Base-by-base conservation (phyloP, 116 monocot species). In the Trichopus zeylanicus region DNA sequence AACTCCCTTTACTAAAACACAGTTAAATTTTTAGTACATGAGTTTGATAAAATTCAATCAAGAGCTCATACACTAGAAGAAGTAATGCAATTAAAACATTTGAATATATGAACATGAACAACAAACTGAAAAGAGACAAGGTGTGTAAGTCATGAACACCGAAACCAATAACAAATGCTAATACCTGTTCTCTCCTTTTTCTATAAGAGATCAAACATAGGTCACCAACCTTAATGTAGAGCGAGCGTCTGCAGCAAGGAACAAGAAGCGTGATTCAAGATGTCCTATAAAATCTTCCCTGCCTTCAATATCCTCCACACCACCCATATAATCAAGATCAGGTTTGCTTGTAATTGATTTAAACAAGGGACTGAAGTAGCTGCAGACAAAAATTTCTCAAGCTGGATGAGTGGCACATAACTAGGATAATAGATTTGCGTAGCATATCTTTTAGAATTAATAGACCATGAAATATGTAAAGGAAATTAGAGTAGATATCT, bases 201-300 rank as follows among this genome's bases (percentile, higher is more conserved):
- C n/a, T n/a, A n/a, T n/a, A n/a, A n/a, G n/a, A 39, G 39, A 39
- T 39, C 16, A 13, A 13, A 39, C 39, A 39, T 16, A 39, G 16
- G 10, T 39, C 11, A 2, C 11, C 56, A 29, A 95, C 89, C 90
- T 81, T 62, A 97, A 63, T 5, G 85, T 84, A 57, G 84, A 79
- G 48, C 81, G 83, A 15, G 91, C 91, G 82, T 97, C 97, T 58
- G 97, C 97, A 54, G 97, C 97, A 70, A 97, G 91, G 62, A 81
- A 97, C 67, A 97, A 71, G 56, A 97, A 97, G 31, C 91, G 78
- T 61, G 87, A 87, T 57, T 97, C 97, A 12, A 97, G 74, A 57
- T 82, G 81, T 29, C 59, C 64, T 56, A 97, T 97, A 59, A 90
- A 97, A 66, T 77, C 57, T 24, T 90, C 81, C 59, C 95, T 69